phyloP scores from a whole-genome alignment of 129 eudicot genomes.

The Flaveria robusta region DNA sequence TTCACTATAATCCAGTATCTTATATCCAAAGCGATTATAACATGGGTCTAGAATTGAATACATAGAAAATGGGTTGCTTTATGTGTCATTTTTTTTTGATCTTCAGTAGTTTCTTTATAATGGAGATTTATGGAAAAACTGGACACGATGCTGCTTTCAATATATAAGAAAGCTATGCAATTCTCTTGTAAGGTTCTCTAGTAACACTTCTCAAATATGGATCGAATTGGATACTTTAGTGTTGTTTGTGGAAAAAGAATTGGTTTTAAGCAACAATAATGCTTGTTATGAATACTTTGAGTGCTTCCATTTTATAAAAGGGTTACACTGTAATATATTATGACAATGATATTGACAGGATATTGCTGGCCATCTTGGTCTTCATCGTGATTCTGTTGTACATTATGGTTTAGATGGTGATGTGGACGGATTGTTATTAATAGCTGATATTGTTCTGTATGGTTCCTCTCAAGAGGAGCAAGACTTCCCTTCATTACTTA shows the following conservation, averaged over 20 bases:
- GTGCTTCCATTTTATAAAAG: background rate
- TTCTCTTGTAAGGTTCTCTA: background rate
- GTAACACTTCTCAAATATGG: background rate
- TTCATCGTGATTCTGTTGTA: constrained; percentile 65
- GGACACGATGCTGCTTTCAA: no score
- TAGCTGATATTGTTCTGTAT: constrained; percentile 80
- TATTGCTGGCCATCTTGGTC: constrained; percentile 67
- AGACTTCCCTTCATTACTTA: constrained; percentile 82
- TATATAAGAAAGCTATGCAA: background rate
- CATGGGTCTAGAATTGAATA: constrained; percentile 2
- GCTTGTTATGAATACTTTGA: background rate
- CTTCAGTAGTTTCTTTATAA: background rate
- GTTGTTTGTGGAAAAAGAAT: background rate
- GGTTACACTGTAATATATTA: background rate
- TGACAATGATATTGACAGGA: constrained; percentile 44
- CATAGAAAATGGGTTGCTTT: background rate
- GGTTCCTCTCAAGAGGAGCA: constrained; percentile 91
- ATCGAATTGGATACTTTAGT: background rate
- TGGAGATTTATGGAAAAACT: background rate
- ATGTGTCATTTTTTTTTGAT: background rate
- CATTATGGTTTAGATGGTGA: constrained; percentile 76
- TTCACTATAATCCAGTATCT: background rate
- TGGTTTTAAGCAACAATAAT: background rate
- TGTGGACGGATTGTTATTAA: constrained; percentile 65
- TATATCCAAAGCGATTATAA: background rate